Evolutionary conservation across 805 yeast species (phyloP).

Genomic region (Cyberlindnera meyerae): DNA sequence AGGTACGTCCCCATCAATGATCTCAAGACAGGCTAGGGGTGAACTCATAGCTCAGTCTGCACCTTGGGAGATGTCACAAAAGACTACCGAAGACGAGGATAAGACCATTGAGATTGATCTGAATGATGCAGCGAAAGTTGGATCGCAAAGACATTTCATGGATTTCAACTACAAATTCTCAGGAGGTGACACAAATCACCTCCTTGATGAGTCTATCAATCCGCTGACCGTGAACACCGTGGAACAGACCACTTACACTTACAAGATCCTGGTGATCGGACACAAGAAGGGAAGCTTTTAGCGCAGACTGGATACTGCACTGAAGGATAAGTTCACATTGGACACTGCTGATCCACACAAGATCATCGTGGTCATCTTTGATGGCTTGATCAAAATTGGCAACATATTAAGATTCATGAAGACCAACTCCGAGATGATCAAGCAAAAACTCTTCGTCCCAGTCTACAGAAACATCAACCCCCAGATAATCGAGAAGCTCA

Average conservation of each 20-base stretch:
- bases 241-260: too few relatives aligned
- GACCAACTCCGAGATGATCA: constrained; percentile 2
- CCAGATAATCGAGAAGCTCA: constrained; percentile 18
- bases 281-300: constrained; percentile 20
- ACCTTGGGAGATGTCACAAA: too few relatives aligned
- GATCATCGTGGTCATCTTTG: constrained; percentile 23
- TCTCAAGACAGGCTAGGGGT: too few relatives aligned
- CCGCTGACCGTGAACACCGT: too few relatives aligned
- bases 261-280: constrained; percentile 25
- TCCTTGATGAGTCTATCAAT: too few relatives aligned
- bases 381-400: constrained; percentile 27
- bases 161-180: too few relatives aligned
- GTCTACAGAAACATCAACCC: constrained; percentile 22
- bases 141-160: too few relatives aligned
- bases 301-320: constrained; percentile 12
- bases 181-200: too few relatives aligned
- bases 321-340: constrained; percentile 20
- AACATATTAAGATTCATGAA: constrained; percentile 26
- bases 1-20: background rate
- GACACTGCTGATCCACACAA: constrained; percentile 14
- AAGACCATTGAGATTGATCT: constrained; percentile 23
- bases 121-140: constrained; percentile 13
- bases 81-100: constrained; percentile 22
- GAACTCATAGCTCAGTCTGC: too few relatives aligned
- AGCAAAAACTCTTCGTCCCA: constrained; percentile 21